phyloP scores from a whole-genome alignment of 441 rosid genomes.

The Aleurites moluccanus region DNA sequence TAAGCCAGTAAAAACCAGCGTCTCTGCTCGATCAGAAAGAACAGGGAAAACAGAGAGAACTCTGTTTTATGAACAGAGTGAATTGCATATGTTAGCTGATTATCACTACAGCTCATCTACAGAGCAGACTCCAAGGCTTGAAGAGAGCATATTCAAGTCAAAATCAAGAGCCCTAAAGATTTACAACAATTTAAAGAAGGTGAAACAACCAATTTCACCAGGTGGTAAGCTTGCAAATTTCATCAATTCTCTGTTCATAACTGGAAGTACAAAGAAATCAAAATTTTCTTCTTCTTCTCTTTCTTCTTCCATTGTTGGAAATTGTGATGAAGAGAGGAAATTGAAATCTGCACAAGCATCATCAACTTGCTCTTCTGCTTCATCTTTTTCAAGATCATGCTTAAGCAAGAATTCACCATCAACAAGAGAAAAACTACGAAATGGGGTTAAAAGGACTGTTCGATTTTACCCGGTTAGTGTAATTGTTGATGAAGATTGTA shows the following conservation, averaged over 20 bases:
- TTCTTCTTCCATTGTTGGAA: constrained; percentile 25
- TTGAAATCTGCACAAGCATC: constrained; percentile 46
- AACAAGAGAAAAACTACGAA: constrained; percentile 45
- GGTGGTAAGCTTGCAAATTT: constrained; percentile 72
- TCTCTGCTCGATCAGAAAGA: constrained; percentile 29
- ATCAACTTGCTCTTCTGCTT: constrained; percentile 66
- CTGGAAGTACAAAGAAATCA: constrained; percentile 51
- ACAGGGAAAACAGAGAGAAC: constrained; percentile 45
- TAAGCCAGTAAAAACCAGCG: constrained; percentile 53
- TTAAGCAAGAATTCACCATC: constrained; percentile 59
- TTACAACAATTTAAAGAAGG: constrained; percentile 57
- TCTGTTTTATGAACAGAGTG: constrained; percentile 52
- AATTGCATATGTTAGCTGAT: constrained; percentile 33
- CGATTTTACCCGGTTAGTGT: constrained; percentile 70
- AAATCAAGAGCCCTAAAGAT: constrained; percentile 65
- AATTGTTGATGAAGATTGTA: constrained; percentile 56
- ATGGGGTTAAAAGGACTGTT: constrained; percentile 62
- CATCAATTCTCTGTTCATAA: constrained; percentile 66
- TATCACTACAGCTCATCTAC: constrained; percentile 36
- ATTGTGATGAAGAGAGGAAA: constrained; percentile 39
- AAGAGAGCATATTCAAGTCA: constrained; percentile 38
- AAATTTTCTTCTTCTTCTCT: constrained; percentile 28
- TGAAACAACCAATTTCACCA: constrained; percentile 87
- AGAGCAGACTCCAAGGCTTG: constrained; percentile 37
- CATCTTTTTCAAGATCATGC: constrained; percentile 84